Evolutionary conservation across 2,329 filamentous ascomycete genomes (phyloP), one percentile per base, ranked within the genome.

Genomic region (Arthroderma uncinatum): DNA sequence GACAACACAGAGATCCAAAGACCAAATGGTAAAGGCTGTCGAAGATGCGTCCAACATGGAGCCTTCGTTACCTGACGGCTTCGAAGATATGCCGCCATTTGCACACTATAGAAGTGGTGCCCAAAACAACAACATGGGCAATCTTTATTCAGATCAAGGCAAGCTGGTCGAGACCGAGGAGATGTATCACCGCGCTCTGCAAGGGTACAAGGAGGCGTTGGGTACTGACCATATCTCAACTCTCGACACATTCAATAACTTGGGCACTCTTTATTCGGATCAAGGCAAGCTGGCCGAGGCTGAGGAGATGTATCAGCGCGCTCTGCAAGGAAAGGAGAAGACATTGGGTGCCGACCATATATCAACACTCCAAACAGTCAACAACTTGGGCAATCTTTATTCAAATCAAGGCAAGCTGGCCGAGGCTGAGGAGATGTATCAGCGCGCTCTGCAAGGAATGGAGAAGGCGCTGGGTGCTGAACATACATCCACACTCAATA

Each of bases 341-440:
- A 25, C 33, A 4, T 23, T 48, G 9, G 54, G 54, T 19, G 2
- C 25, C 21, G 54, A 56, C n/a, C 23, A 56, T 50, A 16, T 23
- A 34, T 50, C 14, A 47, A 56, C 25, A 19, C 54, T 56, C 33
- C 3, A 34, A 21, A 33, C n/a, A 10, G 23, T 56, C 4, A 47
- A 36, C 19, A 33, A 47, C 25, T n/a, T 56, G 9, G 54, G 19
- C 21, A 9, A 33, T 42, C 16, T 42, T 40, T 42, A n/a, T 55
- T 1, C 10, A 2, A 2, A n/a, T 16, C 55, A 57, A 6, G 55
- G 55, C 36, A 57, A 50, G 34, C 33, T 52, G 12, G 47, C 28
- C 7, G 25, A 53, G 55, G 55, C 55, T 19, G 47, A 57, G 55
- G 25, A 40, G 14, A 37, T 53, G 33, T 30, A 53, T 33, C 55